Base-by-base conservation (phyloP, 2,329 filamentous ascomycete genomes). In the Furcasterigmium sp. region DNA sequence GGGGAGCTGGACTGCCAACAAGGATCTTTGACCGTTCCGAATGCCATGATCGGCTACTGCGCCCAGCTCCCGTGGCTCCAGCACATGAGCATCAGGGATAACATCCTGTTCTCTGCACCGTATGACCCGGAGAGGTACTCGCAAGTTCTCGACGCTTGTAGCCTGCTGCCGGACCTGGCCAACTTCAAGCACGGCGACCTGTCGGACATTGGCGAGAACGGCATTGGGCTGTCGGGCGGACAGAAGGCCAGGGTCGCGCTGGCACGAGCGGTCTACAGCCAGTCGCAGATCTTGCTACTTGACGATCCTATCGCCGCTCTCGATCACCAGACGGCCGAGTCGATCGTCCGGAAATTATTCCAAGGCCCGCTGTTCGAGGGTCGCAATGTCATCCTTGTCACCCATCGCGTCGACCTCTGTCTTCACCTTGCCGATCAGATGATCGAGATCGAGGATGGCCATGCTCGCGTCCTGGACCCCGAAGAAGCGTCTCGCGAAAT, bases 361-460 rank as follows among this genome's bases (percentile, higher is more conserved):
- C 72, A 75, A 17, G 76, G 76, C 0, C 69, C 83, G 0, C 75
- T 85, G 0, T 67, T 75, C 9, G 75, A 80, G 43, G 75, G 70
- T 7, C 75, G 87, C 6, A 87, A 85, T 0, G 82, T 87, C 0
- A 77, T 93, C n/a, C 78, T 90, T 34, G 87, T 91, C 38, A 90
- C 88, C 0, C 85, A 90, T 57, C 75, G 83, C 29, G 83, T 91
- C n/a, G 84, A 91, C 47, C 67, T 95, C 9, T 87, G 89, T 46
- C 75, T 80, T 17, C 72, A 76, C n/a, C 69, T 90, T 35, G 87
- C 89, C 2, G 70, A 82, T 39, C 85, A 93, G 55, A 75, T 89
- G 14, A 65, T 95, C 9, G 80, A 90, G 44, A 73, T 95, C 9
- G 60, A 72, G 1, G 69, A 83, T 28, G 84, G 85, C 2, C 65